Conservation (phyloP, 1,284 basidiomycete genomes). For the Ceratobasidium sp. region DNA sequence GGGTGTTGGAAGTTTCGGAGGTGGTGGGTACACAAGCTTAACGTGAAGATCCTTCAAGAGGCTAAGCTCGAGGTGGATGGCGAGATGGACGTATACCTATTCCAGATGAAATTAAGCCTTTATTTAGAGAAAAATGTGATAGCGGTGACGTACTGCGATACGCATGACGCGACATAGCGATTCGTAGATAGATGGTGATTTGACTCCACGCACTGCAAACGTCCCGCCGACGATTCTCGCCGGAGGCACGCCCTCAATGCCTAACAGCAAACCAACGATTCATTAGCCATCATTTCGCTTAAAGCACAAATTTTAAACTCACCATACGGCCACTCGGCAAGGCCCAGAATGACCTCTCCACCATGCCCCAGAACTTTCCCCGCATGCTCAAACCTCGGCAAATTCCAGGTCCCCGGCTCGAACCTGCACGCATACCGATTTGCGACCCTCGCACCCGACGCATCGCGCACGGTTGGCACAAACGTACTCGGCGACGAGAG, state of each 20-base stretch:
- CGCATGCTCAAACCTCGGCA: conserved; percentile 44
- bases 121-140: neutral
- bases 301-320: neutral
- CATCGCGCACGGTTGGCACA: conserved; percentile 36
- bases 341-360: conserved; percentile 44
- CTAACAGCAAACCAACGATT: conserved; percentile 7
- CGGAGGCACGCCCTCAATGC: neutral
- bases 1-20: conserved; percentile 1
- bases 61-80: conserved; percentile 70
- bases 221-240: conserved; percentile 65
- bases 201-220: conserved; percentile 64
- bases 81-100: conserved; percentile 66
- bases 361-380: conserved; percentile 40
- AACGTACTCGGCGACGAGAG: conserved; percentile 38
- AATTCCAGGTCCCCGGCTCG: conserved; percentile 34
- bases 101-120: neutral
- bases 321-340: conserved; percentile 46
- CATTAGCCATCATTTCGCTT: conserved; percentile 3
- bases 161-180: conserved; percentile 64
- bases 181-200: conserved; percentile 59
- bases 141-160: conserved; percentile 42
- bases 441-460: conserved; percentile 23
- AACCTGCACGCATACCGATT: conserved; percentile 46
- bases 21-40: conserved; percentile 56
- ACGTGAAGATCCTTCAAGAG: conserved; percentile 65